Conservation (phyloP, 768 basidiomycete species). For the Favolaschia claudopus region DNA sequence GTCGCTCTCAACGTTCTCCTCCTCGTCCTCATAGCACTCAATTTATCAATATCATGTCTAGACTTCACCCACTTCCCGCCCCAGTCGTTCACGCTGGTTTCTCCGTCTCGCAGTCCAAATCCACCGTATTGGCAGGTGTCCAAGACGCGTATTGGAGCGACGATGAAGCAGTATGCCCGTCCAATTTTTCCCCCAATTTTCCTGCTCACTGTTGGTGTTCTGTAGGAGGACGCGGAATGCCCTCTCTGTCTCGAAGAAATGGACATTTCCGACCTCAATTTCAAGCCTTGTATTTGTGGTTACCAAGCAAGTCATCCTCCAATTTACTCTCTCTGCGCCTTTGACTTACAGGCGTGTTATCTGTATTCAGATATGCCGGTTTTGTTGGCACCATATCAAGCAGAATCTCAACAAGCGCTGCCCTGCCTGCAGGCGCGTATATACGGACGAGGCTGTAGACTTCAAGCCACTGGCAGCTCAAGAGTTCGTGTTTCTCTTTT, state of each 20-base stretch:
- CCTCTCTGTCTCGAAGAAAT: slow-evolving; percentile 98
- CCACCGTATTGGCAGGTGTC: slow-evolving; percentile 85
- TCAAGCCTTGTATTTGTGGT: slow-evolving; percentile 98
- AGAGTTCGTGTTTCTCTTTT: slow-evolving; percentile 70
- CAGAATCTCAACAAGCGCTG: slow-evolving; percentile 95
- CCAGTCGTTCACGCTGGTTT: slow-evolving; percentile 77
- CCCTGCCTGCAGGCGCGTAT: slow-evolving; percentile 93
- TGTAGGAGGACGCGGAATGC: slow-evolving; percentile 96
- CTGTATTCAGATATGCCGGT: slow-evolving; percentile 93
- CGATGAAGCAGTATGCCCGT: slow-evolving; percentile 75
- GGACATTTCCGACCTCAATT: slow-evolving; percentile 98
- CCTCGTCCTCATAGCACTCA: neutral
- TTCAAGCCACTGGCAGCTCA: slow-evolving; percentile 95
- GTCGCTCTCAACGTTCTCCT: neutral
- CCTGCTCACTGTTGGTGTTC: slow-evolving; percentile 25
- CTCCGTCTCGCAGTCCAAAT: slow-evolving; percentile 81
- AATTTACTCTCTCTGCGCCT: neutral
- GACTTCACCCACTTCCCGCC: slow-evolving; percentile 72
- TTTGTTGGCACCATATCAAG: slow-evolving; percentile 99
- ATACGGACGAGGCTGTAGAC: slow-evolving; percentile 91
- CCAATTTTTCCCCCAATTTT: slow-evolving; percentile 22
- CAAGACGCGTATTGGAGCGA: slow-evolving; percentile 98
- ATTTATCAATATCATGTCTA: slow-evolving; percentile 37
- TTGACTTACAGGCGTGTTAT: slow-evolving; percentile 22
- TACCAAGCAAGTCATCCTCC: slow-evolving; percentile 78